Conservation (phyloP, 1,284 basidiomycete genomes). For the Tilletiaria anomala region DNA sequence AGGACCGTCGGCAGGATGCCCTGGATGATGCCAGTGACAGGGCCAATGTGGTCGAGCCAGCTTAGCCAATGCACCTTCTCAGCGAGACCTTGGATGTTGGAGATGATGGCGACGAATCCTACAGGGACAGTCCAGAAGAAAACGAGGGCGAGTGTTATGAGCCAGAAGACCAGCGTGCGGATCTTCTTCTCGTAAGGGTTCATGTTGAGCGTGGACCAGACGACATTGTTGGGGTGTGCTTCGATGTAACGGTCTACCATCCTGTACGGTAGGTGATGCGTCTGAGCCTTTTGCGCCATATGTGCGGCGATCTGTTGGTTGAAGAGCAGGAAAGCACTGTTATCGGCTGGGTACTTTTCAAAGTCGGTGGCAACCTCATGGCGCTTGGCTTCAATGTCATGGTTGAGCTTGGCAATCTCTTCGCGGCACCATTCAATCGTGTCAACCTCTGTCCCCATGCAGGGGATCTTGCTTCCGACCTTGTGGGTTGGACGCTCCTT, state of each 20-base stretch:
- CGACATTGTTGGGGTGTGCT: slow-evolving; percentile 51
- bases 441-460: slow-evolving; percentile 62
- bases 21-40: slow-evolving; percentile 58
- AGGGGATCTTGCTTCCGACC: slow-evolving; percentile 49
- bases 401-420: slow-evolving; percentile 48
- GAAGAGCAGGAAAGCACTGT: slow-evolving; percentile 68
- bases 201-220: slow-evolving; percentile 73
- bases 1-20: slow-evolving; percentile 64
- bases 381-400: slow-evolving; percentile 46
- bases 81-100: slow-evolving; percentile 65
- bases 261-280: slow-evolving; percentile 28
- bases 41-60: slow-evolving; percentile 60
- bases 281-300: slow-evolving; percentile 16
- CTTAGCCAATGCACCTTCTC: slow-evolving; percentile 53
- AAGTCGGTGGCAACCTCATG: slow-evolving; percentile 50
- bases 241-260: slow-evolving; percentile 26
- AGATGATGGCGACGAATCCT: slow-evolving; percentile 68
- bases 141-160: slow-evolving; percentile 50
- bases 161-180: slow-evolving; percentile 44
- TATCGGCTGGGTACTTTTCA: slow-evolving; percentile 47
- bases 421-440: slow-evolving; percentile 66
- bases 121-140: slow-evolving; percentile 47
- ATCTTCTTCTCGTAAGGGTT: slow-evolving; percentile 75
- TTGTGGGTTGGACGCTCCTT: slow-evolving; percentile 55
- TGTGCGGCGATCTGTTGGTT: slow-evolving; percentile 64